Evolutionary conservation across 2,329 filamentous ascomycete genomes (phyloP).

Genomic region (Diaporthe sp.): DNA sequence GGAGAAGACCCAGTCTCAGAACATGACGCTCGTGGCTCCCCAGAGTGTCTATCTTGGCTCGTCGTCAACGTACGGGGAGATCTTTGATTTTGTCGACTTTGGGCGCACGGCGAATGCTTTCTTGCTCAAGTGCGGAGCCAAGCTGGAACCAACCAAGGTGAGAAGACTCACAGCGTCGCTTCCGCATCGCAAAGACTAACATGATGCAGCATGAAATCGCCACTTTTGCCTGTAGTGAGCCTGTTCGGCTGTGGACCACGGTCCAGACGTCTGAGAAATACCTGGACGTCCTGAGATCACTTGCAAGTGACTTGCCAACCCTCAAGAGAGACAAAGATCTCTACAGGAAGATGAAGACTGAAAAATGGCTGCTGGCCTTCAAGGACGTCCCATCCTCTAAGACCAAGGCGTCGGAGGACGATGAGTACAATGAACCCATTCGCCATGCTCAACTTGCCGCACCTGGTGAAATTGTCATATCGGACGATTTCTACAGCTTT

Average conservation of each 20-base stretch:
- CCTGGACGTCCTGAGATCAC: slow-evolving; percentile 81
- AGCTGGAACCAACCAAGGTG: slow-evolving; percentile 83
- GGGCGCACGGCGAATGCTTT: slow-evolving; percentile 90
- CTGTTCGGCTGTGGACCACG: slow-evolving; percentile 83
- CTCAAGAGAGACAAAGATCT: slow-evolving; percentile 86
- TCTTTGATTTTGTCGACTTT: slow-evolving; percentile 98
- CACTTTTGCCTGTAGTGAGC: slow-evolving; percentile 84
- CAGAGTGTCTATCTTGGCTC: slow-evolving; percentile 84
- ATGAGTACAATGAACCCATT: slow-evolving; percentile 75
- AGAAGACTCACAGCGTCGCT: background rate
- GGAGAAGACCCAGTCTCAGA: slow-evolving; percentile 56
- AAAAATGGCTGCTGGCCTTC: slow-evolving; percentile 86
- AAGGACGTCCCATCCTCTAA: slow-evolving; percentile 74
- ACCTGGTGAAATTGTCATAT: slow-evolving; percentile 80
- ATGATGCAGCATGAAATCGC: slow-evolving; percentile 78
- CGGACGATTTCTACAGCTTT: slow-evolving; percentile 92
- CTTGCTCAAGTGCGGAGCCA: slow-evolving; percentile 88
- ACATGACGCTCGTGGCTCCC: slow-evolving; percentile 74
- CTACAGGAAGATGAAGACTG: slow-evolving; percentile 80
- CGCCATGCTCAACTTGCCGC: slow-evolving; percentile 84
- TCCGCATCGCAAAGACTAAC: background rate
- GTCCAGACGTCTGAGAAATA: slow-evolving; percentile 90
- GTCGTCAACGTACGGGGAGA: slow-evolving; percentile 80
- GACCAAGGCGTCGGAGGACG: slow-evolving; percentile 63
- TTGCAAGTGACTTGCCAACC: slow-evolving; percentile 79